Base-by-base conservation (phyloP, 371 early-diverging fungal species). In the Fennellomyces sp. region DNA sequence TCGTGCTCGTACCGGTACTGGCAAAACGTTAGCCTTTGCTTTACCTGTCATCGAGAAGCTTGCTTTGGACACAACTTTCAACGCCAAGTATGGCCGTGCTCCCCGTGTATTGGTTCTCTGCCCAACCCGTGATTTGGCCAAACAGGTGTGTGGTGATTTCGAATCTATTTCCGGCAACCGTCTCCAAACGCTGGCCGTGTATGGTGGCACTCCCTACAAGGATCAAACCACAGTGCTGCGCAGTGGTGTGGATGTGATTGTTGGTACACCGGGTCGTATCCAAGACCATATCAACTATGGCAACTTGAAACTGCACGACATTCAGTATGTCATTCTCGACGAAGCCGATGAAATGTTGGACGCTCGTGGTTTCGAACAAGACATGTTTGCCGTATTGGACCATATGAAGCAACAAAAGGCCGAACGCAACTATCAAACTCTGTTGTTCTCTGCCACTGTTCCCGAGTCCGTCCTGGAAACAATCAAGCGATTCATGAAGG, bases 291-390 rank as follows among this genome's bases (percentile, higher is more conserved):
- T 97, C 63, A 91, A 97, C 56, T 93, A 89, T 63, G 91, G 89
- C 60, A 89, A 83, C 65, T 72, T 97, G 55, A 86, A 86, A 41
- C 83, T 96, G 36, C 80, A 84, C 52, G 72, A 81, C 47, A 68
- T 95, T 39, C 76, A 81, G 38, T 94, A 92, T 66, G 78, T 94
- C 51, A 85, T 90, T 63, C 66, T 99, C 56, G 99, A 99, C 72
- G 99, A 99, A 79, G 97, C 97, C 6, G 99, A 99, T 76, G 91
- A 91, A 68, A 91, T 90, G 93, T 84, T 98, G 68, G 97, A 98
- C 76, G 81, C 77, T 45, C 91, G 95, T 75, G 99, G 98, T 41
- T 99, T 98, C 78, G 90, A 92, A 42, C 93, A 92, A 28, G 92
- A 91, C 56, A 92, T 98, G 91, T 94, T 95, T 56, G 90, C 90